Percentiles rank a stretch among this genome's conserved stretches.
Evolutionary conservation across 352 stramenopile species (phyloP).

Genomic region (Phytophthora kernoviae): DNA sequence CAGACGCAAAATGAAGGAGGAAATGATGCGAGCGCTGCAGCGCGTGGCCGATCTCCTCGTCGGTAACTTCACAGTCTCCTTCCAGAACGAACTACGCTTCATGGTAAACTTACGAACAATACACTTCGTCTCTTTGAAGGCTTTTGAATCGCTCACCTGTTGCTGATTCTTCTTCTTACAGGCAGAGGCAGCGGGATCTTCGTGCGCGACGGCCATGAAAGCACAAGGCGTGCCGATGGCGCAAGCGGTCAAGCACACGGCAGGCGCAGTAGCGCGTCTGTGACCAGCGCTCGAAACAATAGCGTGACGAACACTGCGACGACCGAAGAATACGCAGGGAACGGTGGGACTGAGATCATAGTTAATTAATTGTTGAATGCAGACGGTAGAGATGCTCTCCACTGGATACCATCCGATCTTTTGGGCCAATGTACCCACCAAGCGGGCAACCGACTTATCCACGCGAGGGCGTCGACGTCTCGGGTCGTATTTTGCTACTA

Average conservation of each 20-base stretch:
- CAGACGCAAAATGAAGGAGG: slow-evolving; percentile 85
- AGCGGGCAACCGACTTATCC: slow-evolving; percentile 9
- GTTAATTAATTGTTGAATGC: slow-evolving; percentile 2
- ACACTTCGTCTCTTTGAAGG: neutral
- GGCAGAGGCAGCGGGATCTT: slow-evolving; percentile 73
- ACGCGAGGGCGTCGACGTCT: slow-evolving; percentile 16
- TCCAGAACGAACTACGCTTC: slow-evolving; percentile 88
- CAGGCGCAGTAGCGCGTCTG: slow-evolving; percentile 63
- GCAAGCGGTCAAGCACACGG: slow-evolving; percentile 72
- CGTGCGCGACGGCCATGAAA: slow-evolving; percentile 60
- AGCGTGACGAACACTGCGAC: slow-evolving; percentile 7
- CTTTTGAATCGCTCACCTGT: too few relatives aligned
- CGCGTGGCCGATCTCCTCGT: slow-evolving; percentile 76
- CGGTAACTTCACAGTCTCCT: slow-evolving; percentile 80
- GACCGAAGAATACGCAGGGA: slow-evolving; percentile 16
- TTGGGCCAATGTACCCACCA: neutral
- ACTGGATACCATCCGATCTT: slow-evolving; percentile 18
- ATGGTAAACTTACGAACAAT: slow-evolving; percentile 49
- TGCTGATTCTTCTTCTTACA: slow-evolving; percentile 16
- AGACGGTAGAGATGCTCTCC: neutral
- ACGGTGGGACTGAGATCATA: slow-evolving; percentile 4
- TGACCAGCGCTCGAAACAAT: slow-evolving; percentile 19
- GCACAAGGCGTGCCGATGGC: slow-evolving; percentile 76
- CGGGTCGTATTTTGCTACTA: neutral
- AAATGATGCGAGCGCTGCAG: slow-evolving; percentile 62